Base-by-base conservation (phyloP, 495 filamentous ascomycete species). In the Chlorociboria aeruginascens region DNA sequence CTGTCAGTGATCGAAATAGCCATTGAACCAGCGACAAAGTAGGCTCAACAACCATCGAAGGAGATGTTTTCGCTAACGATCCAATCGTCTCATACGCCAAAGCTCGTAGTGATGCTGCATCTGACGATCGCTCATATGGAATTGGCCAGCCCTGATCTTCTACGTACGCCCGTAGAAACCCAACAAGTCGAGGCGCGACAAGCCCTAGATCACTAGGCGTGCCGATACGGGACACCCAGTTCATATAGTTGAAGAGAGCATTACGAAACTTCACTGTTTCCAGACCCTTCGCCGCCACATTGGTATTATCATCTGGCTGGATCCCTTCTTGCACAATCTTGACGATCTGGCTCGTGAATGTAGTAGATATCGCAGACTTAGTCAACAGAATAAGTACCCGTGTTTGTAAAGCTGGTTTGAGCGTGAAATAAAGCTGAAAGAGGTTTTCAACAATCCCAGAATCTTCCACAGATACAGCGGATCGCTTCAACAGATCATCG, bases 51-150 rank as follows among this genome's bases (percentile, higher is more conserved):
- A 77, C 56, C 11, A 68, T 66, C 30, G 69, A 66, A 25, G 64
- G 58, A 16, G 64, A 50, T 66, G 72, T 61, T 67, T 78, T 67
- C 50, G 84, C 81, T 45, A 96, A 65, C 6, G 90, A 76, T 16
- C 92, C 92, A 28, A 98, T 81, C 37, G 77, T 85, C 62, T 93
- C 86, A 61, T 90, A 93, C 7, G 81, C 84, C 51, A 84, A 69
- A 35, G 81, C 78, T 53, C 89, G 76, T 53, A 95, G 59, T 32
- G 73, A 69, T 50, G 79, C 53, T 56, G 82, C 77, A 35, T 82
- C 81, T 17, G 69, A 62, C n/a, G 76, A 71, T 45, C 68, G 69
- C 20, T 67, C 40, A 3, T 68, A 70, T 0, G 70, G 77, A 40
- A 72, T 76, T 3, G 88, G 89, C 88, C 89, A 95, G 7, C 86